Evolutionary conservation across 768 basidiomycete species (phyloP), one percentile per base, ranked within the genome.

Genomic region (Mycena galericulata): DNA sequence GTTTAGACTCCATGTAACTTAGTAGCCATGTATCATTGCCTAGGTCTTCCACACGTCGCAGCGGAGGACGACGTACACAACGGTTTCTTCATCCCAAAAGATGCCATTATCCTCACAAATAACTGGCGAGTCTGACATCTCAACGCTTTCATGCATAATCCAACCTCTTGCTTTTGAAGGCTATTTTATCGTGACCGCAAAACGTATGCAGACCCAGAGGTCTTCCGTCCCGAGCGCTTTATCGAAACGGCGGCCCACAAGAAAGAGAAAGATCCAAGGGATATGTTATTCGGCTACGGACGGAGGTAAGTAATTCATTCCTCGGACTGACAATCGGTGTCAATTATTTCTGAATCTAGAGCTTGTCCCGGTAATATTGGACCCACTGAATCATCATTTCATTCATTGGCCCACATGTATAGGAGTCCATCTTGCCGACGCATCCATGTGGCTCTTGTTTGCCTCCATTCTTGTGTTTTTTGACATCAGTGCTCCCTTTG

Each of bases 371-470:
- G 38, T 61, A 73, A 40, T 18, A 50, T 12, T 14, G 5, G 0
- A 9, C 47, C 29, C 14, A 5, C 12, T 12, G 20, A 20, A 10
- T 54, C 11, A 20, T 1, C n/a, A 36, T 36, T 34, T 15, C 1
- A 26, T 12, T 51, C 18, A 51, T 26, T n/a, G 2, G 38, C 34
- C 8, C 34, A 7, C 14, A 1, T n/a, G n/a, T 29, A 26, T 50
- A 79, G 79, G 80, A 32, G 56, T 49, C 14, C 74, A 74, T 51
- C 71, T 83, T 22, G 79, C 73, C 0, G 75, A 80, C 46, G 64
- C 73, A 0, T 53, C 70, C 9, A 56, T 83, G 14, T 82, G 74
- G 67, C 41, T 76, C 46, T 43, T 68, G 18, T 73, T 73, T 43
- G 55, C 67, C 17, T 71, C 66, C 24, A 29, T 71, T 12, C 54